These are phyloP conservation scores for Raphidocelis subcapitata DNA, from an alignment of 139 green algal genomes.

Conservation along the genomic window DNA sequence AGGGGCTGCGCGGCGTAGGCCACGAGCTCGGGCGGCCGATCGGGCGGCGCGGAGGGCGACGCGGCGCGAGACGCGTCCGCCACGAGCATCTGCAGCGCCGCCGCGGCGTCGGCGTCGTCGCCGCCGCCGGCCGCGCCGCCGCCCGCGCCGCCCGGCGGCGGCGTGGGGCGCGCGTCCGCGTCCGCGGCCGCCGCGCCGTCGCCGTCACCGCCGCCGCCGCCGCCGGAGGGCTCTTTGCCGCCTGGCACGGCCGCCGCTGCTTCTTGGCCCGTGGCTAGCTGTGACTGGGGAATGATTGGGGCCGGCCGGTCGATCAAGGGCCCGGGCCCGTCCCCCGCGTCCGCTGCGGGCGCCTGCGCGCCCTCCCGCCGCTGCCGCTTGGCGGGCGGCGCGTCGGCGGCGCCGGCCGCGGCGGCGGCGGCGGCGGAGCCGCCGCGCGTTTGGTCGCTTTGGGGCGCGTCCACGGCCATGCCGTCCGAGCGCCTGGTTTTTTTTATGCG, in stretches of 20 bases:
- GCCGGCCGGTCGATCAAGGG: conserved; percentile 3
- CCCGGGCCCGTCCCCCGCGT: neutral
- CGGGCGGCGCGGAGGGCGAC: conserved; percentile 1
- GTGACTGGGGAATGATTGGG: conserved; percentile 5
- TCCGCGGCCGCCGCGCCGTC: too few relatives aligned
- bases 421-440: too few relatives aligned
- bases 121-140: neutral
- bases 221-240: neutral
- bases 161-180: conserved; percentile 4
- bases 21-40: conserved; percentile 2
- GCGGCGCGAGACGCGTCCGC: neutral
- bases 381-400: too few relatives aligned
- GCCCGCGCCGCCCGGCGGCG: neutral
- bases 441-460: too few relatives aligned
- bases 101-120: neutral
- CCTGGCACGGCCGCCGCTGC: neutral
- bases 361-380: too few relatives aligned
- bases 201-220: neutral
- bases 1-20: neutral
- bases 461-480: too few relatives aligned
- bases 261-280: neutral
- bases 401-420: too few relatives aligned
- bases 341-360: too few relatives aligned
- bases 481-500: too few relatives aligned
- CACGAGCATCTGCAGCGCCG: neutral